A percentile compares a stretch with the other conserved stretches of the same genome.
Conservation (phyloP, 345 rosid species). For the Anacardium occidentale region DNA sequence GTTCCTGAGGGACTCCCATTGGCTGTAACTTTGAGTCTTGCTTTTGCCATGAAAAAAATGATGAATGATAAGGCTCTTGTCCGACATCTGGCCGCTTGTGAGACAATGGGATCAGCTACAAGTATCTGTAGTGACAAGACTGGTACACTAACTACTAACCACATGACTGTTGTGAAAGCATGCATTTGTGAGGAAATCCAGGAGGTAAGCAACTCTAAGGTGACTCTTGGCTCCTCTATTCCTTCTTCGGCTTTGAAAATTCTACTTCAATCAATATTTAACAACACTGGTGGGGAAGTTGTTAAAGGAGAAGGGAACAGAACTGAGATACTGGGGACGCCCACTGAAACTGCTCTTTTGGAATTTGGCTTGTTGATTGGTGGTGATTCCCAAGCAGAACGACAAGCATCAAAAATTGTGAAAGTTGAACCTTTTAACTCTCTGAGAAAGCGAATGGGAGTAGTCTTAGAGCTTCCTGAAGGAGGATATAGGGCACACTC, state of each 20-base stretch:
- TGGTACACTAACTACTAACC: slow-evolving; percentile 87
- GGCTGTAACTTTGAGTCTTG: slow-evolving; percentile 93
- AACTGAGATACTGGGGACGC: slow-evolving; percentile 85
- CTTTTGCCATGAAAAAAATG: slow-evolving; percentile 95
- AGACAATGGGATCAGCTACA: slow-evolving; percentile 93
- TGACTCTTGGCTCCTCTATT: slow-evolving; percentile 41
- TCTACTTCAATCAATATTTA: slow-evolving; percentile 75
- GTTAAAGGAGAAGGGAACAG: slow-evolving; percentile 50
- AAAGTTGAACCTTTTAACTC: slow-evolving; percentile 96
- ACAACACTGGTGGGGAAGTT: slow-evolving; percentile 90
- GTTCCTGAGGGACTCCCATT: slow-evolving; percentile 94
- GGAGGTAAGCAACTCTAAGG: slow-evolving; percentile 46
- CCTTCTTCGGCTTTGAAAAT: slow-evolving; percentile 52
- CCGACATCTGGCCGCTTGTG: slow-evolving; percentile 86
- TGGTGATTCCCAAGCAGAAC: slow-evolving; percentile 64
- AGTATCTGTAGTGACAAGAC: slow-evolving; percentile 89
- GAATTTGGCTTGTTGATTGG: slow-evolving; percentile 83
- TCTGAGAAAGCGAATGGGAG: slow-evolving; percentile 79
- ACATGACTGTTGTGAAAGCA: slow-evolving; percentile 78
- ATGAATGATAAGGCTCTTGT: slow-evolving; percentile 91
- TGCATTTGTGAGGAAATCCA: slow-evolving; percentile 59
- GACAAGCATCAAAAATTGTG: slow-evolving; percentile 47
- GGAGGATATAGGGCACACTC: slow-evolving; percentile 63
- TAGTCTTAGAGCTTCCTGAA: slow-evolving; percentile 66
- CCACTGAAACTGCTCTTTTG: slow-evolving; percentile 90